Base-by-base conservation (phyloP, 306 rosid genomes). In the Gastrolobium bilobum region DNA sequence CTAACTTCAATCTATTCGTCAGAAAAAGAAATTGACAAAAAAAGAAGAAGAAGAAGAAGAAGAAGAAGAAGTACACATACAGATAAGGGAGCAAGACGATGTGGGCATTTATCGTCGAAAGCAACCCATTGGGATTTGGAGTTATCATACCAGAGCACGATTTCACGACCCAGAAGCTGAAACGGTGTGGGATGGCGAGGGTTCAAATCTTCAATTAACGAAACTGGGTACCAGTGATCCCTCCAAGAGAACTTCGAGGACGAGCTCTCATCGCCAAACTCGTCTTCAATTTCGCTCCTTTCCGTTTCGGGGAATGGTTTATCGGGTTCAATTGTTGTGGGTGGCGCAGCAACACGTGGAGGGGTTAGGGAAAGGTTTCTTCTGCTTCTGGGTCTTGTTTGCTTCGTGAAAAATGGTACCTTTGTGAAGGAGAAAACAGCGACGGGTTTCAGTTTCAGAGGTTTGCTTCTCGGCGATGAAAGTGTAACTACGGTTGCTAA, bases 221-320 rank as follows among this genome's bases (percentile, higher is more conserved):
- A 95, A 87, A 92, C 92, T 2, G 99, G 99, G 89, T 95, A 95
- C 99, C 99, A 95, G n/a, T 95, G 97, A 88, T 90, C 99, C 75
- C 92, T 92, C 99, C 99, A 95, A 10, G 86, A 69, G 77, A 95
- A 95, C 67, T 91, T 90, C 0, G 91, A 78, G 20, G 86, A 61
- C 6, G 94, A 91, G 76, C 81, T 86, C 59, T 86, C 97, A 2
- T 86, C 87, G 1, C 74, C 78, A 2, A 65, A 30, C 14, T 86
- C 93, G 39, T 84, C 90, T 30, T 84, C 90, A 48, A 62, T 64
- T 29, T 82, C 86, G 7, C 35, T 47, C 6, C 70, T 83, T 64
- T 81, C 88, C 7, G 64, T 73, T 52, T 82, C 88, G 13, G 81
- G 74, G 48, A 58, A 47, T 3, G 65, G 65, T 62, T 74, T 69